These are phyloP conservation scores for Flaveria trinervia DNA, from an alignment of 129 eudicot genomes.

Conservation along the genomic window DNA sequence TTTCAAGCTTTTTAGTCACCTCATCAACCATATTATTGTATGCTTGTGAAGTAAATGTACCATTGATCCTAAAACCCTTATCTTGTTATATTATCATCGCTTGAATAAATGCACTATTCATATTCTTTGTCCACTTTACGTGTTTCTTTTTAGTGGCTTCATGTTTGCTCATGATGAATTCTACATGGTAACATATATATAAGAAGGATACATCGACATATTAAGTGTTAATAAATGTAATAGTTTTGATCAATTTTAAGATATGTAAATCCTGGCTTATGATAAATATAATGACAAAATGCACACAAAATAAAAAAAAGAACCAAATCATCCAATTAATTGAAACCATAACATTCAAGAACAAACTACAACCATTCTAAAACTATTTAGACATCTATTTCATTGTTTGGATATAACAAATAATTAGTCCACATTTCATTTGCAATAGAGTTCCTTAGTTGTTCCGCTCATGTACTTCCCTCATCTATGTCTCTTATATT, in stretches of 20 bases:
- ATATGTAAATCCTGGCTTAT: too few relatives aligned
- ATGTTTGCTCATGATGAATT: background rate
- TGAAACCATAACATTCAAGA: too few relatives aligned
- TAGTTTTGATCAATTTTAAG: background rate
- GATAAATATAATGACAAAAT: too few relatives aligned
- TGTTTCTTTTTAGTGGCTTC: background rate
- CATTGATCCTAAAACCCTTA: background rate
- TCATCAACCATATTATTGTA: background rate
- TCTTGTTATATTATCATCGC: background rate
- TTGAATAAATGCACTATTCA: conserved; percentile 5
- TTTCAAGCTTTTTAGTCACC: background rate
- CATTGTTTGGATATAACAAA: background rate
- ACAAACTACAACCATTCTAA: too few relatives aligned
- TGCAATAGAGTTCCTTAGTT: background rate
- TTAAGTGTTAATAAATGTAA: background rate
- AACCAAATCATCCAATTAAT: too few relatives aligned
- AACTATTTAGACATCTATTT: too few relatives aligned
- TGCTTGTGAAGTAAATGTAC: background rate
- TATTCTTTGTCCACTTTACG: background rate
- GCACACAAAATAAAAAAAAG: too few relatives aligned
- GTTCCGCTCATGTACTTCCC: background rate
- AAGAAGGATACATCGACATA: background rate
- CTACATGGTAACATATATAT: background rate
- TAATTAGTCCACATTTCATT: background rate
- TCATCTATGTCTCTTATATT: background rate